Conservation (phyloP, 805 yeast genomes). For the Torulaspora maleeae region DNA sequence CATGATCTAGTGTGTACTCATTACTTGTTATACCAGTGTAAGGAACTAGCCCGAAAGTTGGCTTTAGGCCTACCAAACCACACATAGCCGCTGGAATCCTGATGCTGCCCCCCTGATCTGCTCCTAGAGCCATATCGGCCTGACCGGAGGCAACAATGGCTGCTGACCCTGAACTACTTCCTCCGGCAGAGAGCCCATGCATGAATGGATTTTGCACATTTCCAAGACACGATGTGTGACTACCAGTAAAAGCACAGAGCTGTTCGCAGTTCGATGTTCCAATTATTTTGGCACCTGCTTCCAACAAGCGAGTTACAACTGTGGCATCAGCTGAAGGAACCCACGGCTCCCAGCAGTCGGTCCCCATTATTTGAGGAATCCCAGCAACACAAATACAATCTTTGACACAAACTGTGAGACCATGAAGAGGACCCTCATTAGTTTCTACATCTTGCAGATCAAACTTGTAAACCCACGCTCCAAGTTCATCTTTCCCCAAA, state of each 20-base stretch:
- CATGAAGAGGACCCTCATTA: slow-evolving; percentile 24
- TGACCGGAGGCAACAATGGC: slow-evolving; percentile 47
- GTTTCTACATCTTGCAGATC: slow-evolving; percentile 29
- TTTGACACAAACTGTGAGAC: slow-evolving; percentile 34
- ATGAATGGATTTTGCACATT: slow-evolving; percentile 43
- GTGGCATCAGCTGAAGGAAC: slow-evolving; percentile 38
- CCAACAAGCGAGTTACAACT: slow-evolving; percentile 34
- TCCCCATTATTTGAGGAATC: slow-evolving; percentile 38
- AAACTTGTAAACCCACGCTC: slow-evolving; percentile 36
- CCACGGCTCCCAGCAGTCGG: slow-evolving; percentile 35
- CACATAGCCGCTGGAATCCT: slow-evolving; percentile 47
- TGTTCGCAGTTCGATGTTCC: slow-evolving; percentile 40
- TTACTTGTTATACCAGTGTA: slow-evolving; percentile 35
- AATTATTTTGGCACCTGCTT: slow-evolving; percentile 36
- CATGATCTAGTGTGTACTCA: slow-evolving; percentile 37
- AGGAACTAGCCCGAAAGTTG: slow-evolving; percentile 44
- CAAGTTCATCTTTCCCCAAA: slow-evolving; percentile 25
- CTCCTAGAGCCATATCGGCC: slow-evolving; percentile 44
- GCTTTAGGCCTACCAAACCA: slow-evolving; percentile 45
- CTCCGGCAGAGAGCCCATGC: slow-evolving; percentile 41
- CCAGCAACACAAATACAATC: slow-evolving; percentile 37
- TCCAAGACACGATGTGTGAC: slow-evolving; percentile 40
- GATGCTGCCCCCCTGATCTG: slow-evolving; percentile 50
- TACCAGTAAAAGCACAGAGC: slow-evolving; percentile 34
- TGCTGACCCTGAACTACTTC: slow-evolving; percentile 53